Evolutionary conservation across 2,329 filamentous ascomycete genomes (phyloP), one percentile per base, ranked within the genome.

Genomic region (Claviceps maximensis): DNA sequence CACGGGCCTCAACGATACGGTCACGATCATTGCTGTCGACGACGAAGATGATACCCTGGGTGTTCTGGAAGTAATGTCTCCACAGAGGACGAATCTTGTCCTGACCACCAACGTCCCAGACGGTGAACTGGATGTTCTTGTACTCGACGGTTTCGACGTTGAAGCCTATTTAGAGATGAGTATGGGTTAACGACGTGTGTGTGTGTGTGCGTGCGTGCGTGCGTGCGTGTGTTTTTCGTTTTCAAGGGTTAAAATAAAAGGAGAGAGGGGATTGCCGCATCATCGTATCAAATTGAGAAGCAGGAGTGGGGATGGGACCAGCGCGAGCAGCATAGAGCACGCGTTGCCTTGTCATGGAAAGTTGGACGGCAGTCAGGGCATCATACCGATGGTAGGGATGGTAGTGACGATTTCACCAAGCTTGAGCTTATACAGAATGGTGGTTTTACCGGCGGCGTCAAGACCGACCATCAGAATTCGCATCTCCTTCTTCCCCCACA

Each of bases 401-500:
- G 93, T 98, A 69, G 93, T 97, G 72, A 97, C 93, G 71, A 95
- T 93, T 80, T 96, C 87, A 76, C 93, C 91, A 69, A 98, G 87
- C 83, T 98, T 98, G 73, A 98, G 84, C 83, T 98, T 98, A 80
- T 98, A 98, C 64, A 98, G 84, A 70, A 98, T 98, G 65, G 93
- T 98, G 69, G 93, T 98, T 83, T 98, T 98, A 86, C 93, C 93
- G 73, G 93, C 93, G 67, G 93, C 93, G 74, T 98, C 93, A 67
- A 98, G 84, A 82, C 93, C 93, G 66, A 98, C 90, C 93, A 98
- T 98, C 75, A 98, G 75, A 78, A 98, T 96, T 80, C 93, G 85
- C 93, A 98, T 98, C 84, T 98, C 93, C 85, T 97, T 97, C 86
- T 95, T 95, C 69, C 91, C 89, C 86, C 89, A 95, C 74, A 97